Conservation (phyloP, 352 stramenopile species). For the Phytophthora constricta region DNA sequence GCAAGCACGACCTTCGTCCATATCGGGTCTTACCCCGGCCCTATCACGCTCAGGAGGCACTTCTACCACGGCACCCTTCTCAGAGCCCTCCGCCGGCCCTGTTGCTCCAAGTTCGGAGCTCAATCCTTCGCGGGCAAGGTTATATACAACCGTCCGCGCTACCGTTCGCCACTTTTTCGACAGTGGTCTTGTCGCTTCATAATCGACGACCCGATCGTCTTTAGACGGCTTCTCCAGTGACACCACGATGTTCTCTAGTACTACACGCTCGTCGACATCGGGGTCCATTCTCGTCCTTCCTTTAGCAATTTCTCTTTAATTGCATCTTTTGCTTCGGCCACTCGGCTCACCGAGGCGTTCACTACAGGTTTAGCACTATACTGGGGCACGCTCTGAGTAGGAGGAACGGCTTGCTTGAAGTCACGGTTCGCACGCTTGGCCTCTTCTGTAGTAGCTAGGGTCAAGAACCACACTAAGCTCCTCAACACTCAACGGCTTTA, state of each 20-base stretch:
- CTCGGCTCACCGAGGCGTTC: background rate
- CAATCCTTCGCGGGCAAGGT: background rate
- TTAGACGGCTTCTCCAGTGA: background rate
- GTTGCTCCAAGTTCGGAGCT: background rate
- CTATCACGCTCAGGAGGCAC: background rate
- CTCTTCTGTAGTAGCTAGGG: background rate
- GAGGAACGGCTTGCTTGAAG: background rate
- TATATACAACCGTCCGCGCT: background rate
- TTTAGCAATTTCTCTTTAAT: background rate
- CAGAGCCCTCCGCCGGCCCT: no score
- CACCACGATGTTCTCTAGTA: background rate
- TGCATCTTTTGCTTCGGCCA: background rate
- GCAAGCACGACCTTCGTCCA: background rate
- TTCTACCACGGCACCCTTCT: background rate
- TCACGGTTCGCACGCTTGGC: background rate
- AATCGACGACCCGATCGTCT: background rate
- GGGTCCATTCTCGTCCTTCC: background rate
- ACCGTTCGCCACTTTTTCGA: background rate
- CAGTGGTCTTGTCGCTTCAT: background rate
- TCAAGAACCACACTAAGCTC: background rate
- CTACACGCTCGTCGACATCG: background rate
- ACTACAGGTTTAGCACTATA: background rate
- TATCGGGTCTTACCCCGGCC: background rate
- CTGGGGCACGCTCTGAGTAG: no score
- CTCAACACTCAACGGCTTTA: background rate